phyloP scores from a whole-genome alignment of 805 yeast genomes.

The Brettanomyces sp. region DNA sequence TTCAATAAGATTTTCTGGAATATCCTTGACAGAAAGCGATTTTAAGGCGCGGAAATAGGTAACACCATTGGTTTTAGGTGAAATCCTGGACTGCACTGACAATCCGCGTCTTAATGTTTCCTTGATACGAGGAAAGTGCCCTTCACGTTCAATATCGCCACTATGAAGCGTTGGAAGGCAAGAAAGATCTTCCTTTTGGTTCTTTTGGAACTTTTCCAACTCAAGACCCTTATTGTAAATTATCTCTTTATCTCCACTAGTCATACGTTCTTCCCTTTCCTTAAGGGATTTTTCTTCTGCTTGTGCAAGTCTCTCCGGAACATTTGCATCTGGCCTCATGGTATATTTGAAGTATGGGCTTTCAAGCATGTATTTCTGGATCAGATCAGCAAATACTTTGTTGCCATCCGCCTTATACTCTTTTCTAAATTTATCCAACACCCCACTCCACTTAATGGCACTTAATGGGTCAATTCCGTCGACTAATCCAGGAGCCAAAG shows the following conservation, averaged over 20 bases:
- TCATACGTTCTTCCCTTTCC: slow-evolving; percentile 31
- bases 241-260: slow-evolving; percentile 45
- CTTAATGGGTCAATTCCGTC: slow-evolving; percentile 73
- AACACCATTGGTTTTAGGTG: slow-evolving; percentile 60
- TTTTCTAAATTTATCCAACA: slow-evolving; percentile 47
- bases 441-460: slow-evolving; percentile 53
- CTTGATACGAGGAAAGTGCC: slow-evolving; percentile 31
- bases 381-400: slow-evolving; percentile 46
- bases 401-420: slow-evolving; percentile 50
- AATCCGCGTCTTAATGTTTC: slow-evolving; percentile 12
- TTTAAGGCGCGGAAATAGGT: slow-evolving; percentile 67
- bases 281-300: slow-evolving; percentile 52
- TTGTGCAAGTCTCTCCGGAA: slow-evolving; percentile 36
- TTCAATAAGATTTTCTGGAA: slow-evolving; percentile 57
- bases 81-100: slow-evolving; percentile 21
- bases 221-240: slow-evolving; percentile 53
- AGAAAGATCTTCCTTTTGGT: slow-evolving; percentile 56
- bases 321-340: slow-evolving; percentile 62
- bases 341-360: slow-evolving; percentile 60
- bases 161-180: slow-evolving; percentile 72
- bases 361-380: slow-evolving; percentile 41
- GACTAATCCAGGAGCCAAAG: slow-evolving; percentile 78
- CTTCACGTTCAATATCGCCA: slow-evolving; percentile 58
- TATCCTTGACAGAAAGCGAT: slow-evolving; percentile 34
- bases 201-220: slow-evolving; percentile 55